Evolutionary conservation across 345 rosid species (phyloP).

Genomic region (Passiflora organensis): DNA sequence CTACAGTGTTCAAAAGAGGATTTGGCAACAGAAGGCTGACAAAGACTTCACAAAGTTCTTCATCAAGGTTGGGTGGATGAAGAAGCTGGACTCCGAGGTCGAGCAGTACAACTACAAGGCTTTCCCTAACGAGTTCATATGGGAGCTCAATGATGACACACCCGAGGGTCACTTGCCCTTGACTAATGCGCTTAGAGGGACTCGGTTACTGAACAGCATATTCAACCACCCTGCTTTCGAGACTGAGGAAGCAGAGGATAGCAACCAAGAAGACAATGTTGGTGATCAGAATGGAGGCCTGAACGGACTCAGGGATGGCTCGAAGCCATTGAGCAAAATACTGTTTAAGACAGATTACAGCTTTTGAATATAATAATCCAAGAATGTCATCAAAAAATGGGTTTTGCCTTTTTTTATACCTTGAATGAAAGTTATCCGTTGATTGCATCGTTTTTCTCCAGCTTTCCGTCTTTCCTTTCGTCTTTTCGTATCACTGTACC

Average conservation of each 20-base stretch:
- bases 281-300: constrained; percentile 12
- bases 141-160: constrained; percentile 74
- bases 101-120: constrained; percentile 82
- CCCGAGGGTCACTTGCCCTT: constrained; percentile 88
- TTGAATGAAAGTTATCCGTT: neutral
- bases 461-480: neutral
- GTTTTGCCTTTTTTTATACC: neutral
- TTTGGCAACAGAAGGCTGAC: constrained; percentile 48
- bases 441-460: neutral
- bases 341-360: constrained; percentile 21
- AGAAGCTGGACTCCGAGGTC: constrained; percentile 79
- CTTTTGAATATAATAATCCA: constrained; percentile 7
- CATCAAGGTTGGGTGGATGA: constrained; percentile 90
- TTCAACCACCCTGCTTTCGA: constrained; percentile 81
- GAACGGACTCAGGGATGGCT: constrained; percentile 4
- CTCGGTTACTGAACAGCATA: constrained; percentile 57
- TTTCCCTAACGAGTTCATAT: constrained; percentile 70
- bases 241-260: constrained; percentile 23
- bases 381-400: neutral
- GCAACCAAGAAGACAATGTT: constrained; percentile 14
- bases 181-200: constrained; percentile 89
- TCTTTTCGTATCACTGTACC: neutral
- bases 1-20: constrained; percentile 69
- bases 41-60: constrained; percentile 75
- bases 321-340: constrained; percentile 11